Conservation (phyloP, 805 yeast species). For the Yarrowia yakushimensis region DNA sequence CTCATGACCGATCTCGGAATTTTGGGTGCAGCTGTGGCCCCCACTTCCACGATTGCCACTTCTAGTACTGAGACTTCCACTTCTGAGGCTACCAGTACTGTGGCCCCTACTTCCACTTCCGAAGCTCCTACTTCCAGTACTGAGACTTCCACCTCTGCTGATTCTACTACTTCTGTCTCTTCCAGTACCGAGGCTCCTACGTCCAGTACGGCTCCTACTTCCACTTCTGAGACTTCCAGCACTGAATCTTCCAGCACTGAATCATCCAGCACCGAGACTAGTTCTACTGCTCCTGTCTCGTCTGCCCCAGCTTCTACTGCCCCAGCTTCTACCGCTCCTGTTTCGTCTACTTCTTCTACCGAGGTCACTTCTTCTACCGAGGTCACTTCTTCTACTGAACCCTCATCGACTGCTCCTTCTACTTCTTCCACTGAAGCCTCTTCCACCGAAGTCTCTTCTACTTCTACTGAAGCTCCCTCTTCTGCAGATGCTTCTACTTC, state of each 20-base stretch:
- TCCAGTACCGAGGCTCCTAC: not conserved
- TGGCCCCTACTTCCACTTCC: not conserved
- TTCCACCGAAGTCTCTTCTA: not conserved
- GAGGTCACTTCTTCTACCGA: not conserved
- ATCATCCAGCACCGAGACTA: not conserved
- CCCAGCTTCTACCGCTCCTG: not conserved
- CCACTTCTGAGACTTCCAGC: not conserved
- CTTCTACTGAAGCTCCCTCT: not conserved
- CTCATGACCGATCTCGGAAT: slow-evolving; percentile 2
- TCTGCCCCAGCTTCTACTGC: not conserved
- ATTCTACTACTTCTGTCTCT: not conserved
- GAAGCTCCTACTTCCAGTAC: not conserved
- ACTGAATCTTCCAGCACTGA: not conserved
- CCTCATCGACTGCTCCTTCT: not conserved
- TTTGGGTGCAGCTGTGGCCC: not conserved
- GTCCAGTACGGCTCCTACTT: not conserved
- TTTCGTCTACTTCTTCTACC: not conserved
- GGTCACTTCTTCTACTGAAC: not conserved
- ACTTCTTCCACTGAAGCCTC: not conserved
- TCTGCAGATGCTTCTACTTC: not conserved
- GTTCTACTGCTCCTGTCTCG: not conserved
- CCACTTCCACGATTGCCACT: not conserved
- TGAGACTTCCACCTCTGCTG: not conserved
- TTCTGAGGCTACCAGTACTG: too few relatives aligned
- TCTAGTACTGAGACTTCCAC: not conserved